Evolutionary conservation across 768 basidiomycete species (phyloP).

Genomic region (Bullera alba): DNA sequence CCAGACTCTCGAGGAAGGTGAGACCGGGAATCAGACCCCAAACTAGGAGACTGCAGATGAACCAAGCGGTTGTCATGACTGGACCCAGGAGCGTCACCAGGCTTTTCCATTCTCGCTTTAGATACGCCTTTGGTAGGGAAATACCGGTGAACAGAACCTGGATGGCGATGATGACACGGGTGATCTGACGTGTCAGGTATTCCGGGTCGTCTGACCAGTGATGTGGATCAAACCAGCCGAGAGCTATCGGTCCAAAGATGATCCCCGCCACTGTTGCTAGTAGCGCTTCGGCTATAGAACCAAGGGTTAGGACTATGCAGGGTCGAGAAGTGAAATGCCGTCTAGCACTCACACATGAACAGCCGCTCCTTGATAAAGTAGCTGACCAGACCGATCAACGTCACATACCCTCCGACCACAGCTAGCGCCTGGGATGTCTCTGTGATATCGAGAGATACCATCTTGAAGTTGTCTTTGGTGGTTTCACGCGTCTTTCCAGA

Average conservation of each 20-base stretch:
- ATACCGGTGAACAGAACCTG: constrained; percentile 43
- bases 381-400: constrained; percentile 38
- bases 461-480: constrained; percentile 14
- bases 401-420: constrained; percentile 39
- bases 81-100: constrained; percentile 46
- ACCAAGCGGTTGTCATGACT: constrained; percentile 49
- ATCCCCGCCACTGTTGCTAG: constrained; percentile 36
- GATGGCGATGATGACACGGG: constrained; percentile 48
- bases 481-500: too few species aligned
- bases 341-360: constrained; percentile 37
- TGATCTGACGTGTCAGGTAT: constrained; percentile 38
- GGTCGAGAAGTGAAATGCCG: too few species aligned
- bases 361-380: constrained; percentile 47
- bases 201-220: constrained; percentile 36
- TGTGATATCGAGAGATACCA: constrained; percentile 42
- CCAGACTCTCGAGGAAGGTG: constrained; percentile 46
- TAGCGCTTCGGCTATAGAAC: constrained; percentile 36
- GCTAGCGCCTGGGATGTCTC: constrained; percentile 41
- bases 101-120: constrained; percentile 41
- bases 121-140: constrained; percentile 46
- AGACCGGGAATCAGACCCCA: constrained; percentile 46
- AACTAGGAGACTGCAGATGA: constrained; percentile 44
- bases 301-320: background rate
- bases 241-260: constrained; percentile 42
- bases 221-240: constrained; percentile 44